Conservation (phyloP, 1,284 basidiomycete genomes). For the Exobasidium cylindrosporum region DNA sequence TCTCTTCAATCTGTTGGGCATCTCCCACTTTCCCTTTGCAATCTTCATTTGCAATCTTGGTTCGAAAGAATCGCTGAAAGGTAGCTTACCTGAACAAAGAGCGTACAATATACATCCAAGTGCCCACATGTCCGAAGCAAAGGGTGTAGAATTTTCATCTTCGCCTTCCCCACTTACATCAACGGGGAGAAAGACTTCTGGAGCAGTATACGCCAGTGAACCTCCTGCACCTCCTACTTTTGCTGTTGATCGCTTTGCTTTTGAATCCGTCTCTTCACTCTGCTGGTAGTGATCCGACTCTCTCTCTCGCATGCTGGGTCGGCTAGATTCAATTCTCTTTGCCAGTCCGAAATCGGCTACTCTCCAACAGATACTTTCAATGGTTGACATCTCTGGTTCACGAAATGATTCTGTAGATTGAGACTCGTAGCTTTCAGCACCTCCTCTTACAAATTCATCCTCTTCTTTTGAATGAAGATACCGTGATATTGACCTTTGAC, state of each 20-base stretch:
- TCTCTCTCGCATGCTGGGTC: not conserved
- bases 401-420: not conserved
- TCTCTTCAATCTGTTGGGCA: constrained; percentile 34
- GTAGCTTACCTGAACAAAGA: constrained; percentile 36
- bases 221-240: constrained; percentile 21
- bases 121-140: constrained; percentile 47
- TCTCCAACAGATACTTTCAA: constrained; percentile 32
- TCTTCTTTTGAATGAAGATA: not conserved
- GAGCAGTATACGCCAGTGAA: constrained; percentile 41
- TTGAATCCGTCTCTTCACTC: not conserved
- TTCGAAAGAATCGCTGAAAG: constrained; percentile 44
- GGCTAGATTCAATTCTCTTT: constrained; percentile 6
- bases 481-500: constrained; percentile 19
- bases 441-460: not conserved
- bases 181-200: constrained; percentile 32
- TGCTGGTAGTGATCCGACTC: not conserved
- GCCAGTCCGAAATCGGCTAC: constrained; percentile 80
- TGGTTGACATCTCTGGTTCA: not conserved
- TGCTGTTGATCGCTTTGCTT: not conserved
- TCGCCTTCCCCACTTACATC: constrained; percentile 11
- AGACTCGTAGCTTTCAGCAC: not conserved
- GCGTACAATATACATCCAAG: constrained; percentile 48
- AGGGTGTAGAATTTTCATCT: constrained; percentile 27
- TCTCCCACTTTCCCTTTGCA: constrained; percentile 40
- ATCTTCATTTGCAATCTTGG: constrained; percentile 47